Conservation (phyloP, 1,139 yeast species). For the Hemisphaericaspora xylanilytica region DNA sequence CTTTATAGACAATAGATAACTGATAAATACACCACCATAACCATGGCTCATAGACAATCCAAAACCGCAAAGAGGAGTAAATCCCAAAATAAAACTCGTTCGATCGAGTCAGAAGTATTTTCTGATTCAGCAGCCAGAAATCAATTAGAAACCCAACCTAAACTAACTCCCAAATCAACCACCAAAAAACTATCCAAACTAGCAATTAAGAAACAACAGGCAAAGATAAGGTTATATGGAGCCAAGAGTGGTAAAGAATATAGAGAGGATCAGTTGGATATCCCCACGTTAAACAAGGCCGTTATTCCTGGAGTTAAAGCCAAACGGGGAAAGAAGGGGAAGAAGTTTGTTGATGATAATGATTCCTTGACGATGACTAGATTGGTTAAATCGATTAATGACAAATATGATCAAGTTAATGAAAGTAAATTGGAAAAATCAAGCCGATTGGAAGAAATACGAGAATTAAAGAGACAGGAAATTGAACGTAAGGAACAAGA, state of each 20-base stretch:
- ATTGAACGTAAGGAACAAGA: conserved; percentile 78
- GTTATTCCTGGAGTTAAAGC: conserved; percentile 80
- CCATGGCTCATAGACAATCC: conserved; percentile 58
- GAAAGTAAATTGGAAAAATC: conserved; percentile 91
- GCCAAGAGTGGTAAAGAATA: conserved; percentile 64
- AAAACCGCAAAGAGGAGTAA: conserved; percentile 56
- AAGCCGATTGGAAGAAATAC: conserved; percentile 80
- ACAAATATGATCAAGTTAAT: conserved; percentile 73
- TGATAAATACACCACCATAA: not conserved
- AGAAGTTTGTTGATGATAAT: conserved; percentile 75
- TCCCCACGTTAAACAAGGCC: conserved; percentile 80
- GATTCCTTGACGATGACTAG: conserved; percentile 64
- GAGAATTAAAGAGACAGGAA: conserved; percentile 84
- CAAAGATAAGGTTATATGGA: conserved; percentile 65
- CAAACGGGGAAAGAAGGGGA: conserved; percentile 86
- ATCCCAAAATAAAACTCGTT: conserved; percentile 52
- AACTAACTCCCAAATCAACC: conserved; percentile 58
- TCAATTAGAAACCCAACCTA: conserved; percentile 59
- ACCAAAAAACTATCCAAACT: conserved; percentile 51
- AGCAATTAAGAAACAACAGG: conserved; percentile 63
- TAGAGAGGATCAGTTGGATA: conserved; percentile 71
- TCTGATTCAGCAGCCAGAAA: conserved; percentile 66
- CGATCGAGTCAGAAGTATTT: conserved; percentile 64
- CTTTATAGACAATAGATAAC: too few relatives aligned
- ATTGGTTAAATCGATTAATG: conserved; percentile 77